Conservation (phyloP, 129 eudicot species). For the Chrysanthemum lavandulifolium region DNA sequence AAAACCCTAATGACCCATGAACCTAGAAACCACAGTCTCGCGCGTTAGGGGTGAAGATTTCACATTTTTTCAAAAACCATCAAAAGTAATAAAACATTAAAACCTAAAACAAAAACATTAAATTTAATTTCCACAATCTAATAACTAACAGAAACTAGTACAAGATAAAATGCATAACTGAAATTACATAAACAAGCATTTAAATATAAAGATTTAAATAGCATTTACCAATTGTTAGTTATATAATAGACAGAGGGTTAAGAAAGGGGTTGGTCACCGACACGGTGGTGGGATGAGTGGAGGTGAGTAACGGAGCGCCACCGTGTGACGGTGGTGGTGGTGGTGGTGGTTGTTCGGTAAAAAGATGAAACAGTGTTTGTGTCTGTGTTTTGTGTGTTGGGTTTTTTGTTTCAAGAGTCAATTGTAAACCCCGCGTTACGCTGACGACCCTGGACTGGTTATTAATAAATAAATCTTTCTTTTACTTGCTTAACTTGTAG, state of each 20-base stretch:
- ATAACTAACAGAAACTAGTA: neutral
- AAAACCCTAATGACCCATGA: neutral
- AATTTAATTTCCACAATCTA: constrained; percentile 10
- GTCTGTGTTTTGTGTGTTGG: too few species aligned
- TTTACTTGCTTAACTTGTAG: too few species aligned
- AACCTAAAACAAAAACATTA: constrained; percentile 14
- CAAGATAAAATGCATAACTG: constrained; percentile 16
- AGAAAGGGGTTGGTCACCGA: neutral
- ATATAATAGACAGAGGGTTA: neutral
- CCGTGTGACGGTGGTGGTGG: too few species aligned
- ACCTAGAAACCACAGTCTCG: constrained; percentile 13
- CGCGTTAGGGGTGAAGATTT: constrained; percentile 4
- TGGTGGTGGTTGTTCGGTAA: too few species aligned
- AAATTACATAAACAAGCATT: constrained; percentile 11
- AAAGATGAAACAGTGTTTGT: too few species aligned
- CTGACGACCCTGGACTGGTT: too few species aligned
- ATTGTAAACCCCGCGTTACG: too few species aligned
- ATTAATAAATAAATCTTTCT: too few species aligned
- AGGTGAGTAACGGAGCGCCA: neutral
- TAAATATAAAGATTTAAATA: constrained; percentile 1
- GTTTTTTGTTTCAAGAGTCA: too few species aligned
- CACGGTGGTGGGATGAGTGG: neutral
- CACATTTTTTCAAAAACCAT: neutral
- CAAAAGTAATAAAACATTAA: neutral
- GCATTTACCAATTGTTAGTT: constrained; percentile 16